Evolutionary conservation across 768 basidiomycete genomes (phyloP).

Genomic region (Exidia glandulosa): DNA sequence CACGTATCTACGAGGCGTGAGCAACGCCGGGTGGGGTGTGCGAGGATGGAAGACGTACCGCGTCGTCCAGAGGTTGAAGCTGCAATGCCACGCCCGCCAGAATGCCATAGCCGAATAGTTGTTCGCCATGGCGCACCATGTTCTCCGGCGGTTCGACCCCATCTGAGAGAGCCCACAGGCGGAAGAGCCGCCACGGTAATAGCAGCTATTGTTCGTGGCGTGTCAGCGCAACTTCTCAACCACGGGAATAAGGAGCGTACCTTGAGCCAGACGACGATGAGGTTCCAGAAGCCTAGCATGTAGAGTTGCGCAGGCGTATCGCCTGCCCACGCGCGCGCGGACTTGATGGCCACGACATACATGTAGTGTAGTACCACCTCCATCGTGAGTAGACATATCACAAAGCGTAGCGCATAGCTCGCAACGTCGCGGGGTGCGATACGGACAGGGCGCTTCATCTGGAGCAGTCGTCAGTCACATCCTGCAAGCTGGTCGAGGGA

Average conservation of each 20-base stretch:
- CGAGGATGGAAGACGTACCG: conserved; percentile 35
- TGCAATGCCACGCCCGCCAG: conserved; percentile 95
- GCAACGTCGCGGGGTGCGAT: conserved; percentile 31
- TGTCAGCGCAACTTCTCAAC: not conserved
- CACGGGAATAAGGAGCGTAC: conserved; percentile 29
- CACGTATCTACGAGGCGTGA: conserved; percentile 59
- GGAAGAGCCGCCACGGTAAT: conserved; percentile 94
- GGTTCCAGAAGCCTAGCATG: conserved; percentile 96
- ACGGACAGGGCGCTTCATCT: conserved; percentile 52
- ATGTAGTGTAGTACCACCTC: conserved; percentile 87
- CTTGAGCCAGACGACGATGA: conserved; percentile 94
- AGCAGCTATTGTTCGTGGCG: conserved; percentile 47
- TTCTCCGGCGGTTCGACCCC: conserved; percentile 94
- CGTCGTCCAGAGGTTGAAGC: conserved; percentile 91
- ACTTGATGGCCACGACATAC: conserved; percentile 96
- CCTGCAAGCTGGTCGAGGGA: not conserved
- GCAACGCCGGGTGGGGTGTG: not conserved
- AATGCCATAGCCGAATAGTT: conserved; percentile 91
- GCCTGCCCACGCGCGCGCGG: conserved; percentile 69
- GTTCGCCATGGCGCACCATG: conserved; percentile 94
- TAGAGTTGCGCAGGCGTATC: conserved; percentile 69
- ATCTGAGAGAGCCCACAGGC: conserved; percentile 81
- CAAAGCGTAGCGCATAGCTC: conserved; percentile 58
- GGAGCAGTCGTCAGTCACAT: not conserved
- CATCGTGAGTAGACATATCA: conserved; percentile 68